Evolutionary conservation across 495 filamentous ascomycete genomes (phyloP), one percentile per base, ranked within the genome.

Genomic region (Penicillium soppii): DNA sequence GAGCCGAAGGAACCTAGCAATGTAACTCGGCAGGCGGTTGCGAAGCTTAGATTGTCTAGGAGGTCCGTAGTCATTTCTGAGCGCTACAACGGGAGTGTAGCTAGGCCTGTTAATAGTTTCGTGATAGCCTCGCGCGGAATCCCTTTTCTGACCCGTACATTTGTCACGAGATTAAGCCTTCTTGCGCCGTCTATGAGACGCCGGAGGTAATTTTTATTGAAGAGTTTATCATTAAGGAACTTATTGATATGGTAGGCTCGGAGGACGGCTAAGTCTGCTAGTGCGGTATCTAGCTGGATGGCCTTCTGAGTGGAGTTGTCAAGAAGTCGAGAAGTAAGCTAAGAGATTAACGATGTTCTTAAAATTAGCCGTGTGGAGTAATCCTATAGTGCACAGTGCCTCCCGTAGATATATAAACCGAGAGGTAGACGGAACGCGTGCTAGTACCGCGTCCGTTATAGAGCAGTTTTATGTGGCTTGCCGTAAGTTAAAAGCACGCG

Each of bases 51-150:
- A 33, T 52, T 23, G 41, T 45, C 50, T 39, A 43, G 29, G n/a
- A 50, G 38, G 38, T 43, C 43, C 19, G 38, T 20, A 37, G 47
- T 23, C 20, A 50, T 43, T 27, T 38, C 36, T 8, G 12, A 38
- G 36, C 3, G 16, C 36, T 3, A 19, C 21, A 8, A 20, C 8
- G 17, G 36, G 16, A 21, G 36, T 38, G 17, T 12, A 8, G 36
- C 26, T 0, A 49, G 47, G 36, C 36, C 36, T 9, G 36, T 37
- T 8, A 37, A 41, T 41, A 49, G 35, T 41, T 41, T 49, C 36
- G 47, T 49, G 33, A 50, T 50, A 42, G 25, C 33, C 7, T 41
- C 27, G 33, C 36, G 47, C 37, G 47, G 42, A 32, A 50, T 50
- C 3, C 37, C 25, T 25, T 41, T 41, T 41, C 47, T 50, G 36